phyloP scores from a whole-genome alignment of 805 yeast species.

The Starmera caribaea region DNA sequence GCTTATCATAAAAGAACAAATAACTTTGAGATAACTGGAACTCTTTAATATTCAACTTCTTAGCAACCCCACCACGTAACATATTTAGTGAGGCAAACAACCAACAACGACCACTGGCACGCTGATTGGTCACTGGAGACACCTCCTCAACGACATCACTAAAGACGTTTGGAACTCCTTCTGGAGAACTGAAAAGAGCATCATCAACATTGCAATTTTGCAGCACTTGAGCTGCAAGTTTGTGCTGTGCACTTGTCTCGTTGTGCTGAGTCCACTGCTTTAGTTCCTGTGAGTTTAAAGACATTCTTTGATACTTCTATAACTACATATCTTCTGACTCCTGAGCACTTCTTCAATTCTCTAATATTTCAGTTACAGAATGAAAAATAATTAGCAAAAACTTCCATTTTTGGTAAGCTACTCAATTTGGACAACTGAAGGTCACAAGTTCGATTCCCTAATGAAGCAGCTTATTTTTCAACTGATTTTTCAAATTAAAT shows the following conservation, averaged over 20 bases:
- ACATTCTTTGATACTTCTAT: no score
- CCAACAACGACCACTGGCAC: constrained; percentile 80
- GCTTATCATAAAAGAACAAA: constrained; percentile 75
- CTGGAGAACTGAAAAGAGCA: constrained; percentile 12
- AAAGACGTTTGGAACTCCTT: constrained; percentile 14
- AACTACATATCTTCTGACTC: no score
- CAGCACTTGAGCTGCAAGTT: constrained; percentile 25
- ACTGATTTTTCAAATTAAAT: no score
- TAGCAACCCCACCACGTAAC: constrained; percentile 52
- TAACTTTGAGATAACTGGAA: constrained; percentile 74
- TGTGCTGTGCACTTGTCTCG: constrained; percentile 10
- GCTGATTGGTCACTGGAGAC: constrained; percentile 64
- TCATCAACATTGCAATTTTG: constrained; percentile 26
- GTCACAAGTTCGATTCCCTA: no score
- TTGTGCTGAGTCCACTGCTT: no score
- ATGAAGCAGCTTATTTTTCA: no score
- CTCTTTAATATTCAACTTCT: constrained; percentile 51
- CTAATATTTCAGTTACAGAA: no score
- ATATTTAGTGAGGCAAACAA: constrained; percentile 76
- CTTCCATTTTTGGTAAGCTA: no score
- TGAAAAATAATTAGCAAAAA: no score
- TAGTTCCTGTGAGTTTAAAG: neutral
- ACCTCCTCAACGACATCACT: constrained; percentile 26
- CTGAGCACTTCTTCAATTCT: no score
- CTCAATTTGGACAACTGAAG: neutral